phyloP scores from a whole-genome alignment of 1,284 basidiomycete genomes.

The Phylloporus sp. region DNA sequence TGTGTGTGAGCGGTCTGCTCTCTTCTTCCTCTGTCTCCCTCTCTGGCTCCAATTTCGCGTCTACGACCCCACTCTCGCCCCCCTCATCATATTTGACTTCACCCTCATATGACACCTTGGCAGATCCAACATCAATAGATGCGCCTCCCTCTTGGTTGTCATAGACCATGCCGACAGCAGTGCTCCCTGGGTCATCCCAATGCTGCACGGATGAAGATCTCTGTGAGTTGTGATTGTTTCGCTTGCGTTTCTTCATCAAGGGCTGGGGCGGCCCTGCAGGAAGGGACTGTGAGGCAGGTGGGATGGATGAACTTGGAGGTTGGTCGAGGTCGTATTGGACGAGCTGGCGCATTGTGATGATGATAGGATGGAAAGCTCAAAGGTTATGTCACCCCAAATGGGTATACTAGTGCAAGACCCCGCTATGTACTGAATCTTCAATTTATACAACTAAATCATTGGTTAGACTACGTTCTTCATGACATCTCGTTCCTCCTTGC shows the following conservation, averaged over 20 bases:
- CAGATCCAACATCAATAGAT: not conserved
- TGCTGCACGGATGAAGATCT: conserved; percentile 34
- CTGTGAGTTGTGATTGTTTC: conserved; percentile 31
- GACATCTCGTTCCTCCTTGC: too few species aligned
- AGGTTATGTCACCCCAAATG: too few species aligned
- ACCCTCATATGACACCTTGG: conserved; percentile 11
- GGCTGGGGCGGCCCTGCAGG: conserved; percentile 22
- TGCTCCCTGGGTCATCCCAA: conserved; percentile 49
- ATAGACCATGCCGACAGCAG: conserved; percentile 36
- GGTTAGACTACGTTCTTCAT: too few species aligned
- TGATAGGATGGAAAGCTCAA: too few species aligned
- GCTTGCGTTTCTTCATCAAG: conserved; percentile 56
- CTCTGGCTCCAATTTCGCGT: conserved; percentile 17
- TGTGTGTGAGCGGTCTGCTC: conserved; percentile 64
- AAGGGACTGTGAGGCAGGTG: not conserved
- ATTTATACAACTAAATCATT: too few species aligned
- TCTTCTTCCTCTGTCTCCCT: conserved; percentile 39
- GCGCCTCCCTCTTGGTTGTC: conserved; percentile 26
- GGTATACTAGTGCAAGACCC: too few species aligned
- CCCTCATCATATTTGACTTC: conserved; percentile 15
- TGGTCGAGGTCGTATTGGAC: conserved; percentile 53
- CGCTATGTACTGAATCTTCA: too few species aligned
- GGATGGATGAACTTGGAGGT: not conserved
- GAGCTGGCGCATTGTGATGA: conserved; percentile 42
- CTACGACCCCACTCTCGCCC: conserved; percentile 18